Base-by-base conservation (phyloP, 768 basidiomycete genomes). In the Leccinum aurantiacum region DNA sequence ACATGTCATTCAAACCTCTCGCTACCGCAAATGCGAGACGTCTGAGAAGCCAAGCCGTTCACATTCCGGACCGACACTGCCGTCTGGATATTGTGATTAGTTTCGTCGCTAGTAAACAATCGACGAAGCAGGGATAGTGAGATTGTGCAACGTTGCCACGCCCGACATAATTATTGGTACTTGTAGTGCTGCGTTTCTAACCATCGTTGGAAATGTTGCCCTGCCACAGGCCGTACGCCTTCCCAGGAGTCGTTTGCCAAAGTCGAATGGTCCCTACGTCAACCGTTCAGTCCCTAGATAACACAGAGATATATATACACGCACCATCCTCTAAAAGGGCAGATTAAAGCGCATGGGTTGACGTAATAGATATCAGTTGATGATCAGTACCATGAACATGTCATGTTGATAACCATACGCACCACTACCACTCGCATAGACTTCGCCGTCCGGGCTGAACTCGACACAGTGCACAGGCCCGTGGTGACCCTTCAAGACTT, bases 351-450 rank as follows among this genome's bases (percentile, higher is more conserved):
- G 56, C 31, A 41, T 31, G 49, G 9, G 15, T 61, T 31, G 50
- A 61, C 31, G 58, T 60, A 24, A 63, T 55, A 15, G 15, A 46
- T 46, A 17, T 25, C n/a, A 50, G 64, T 50, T 67, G 63, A 58
- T 56, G 35, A 46, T 29, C 10, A 35, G 55, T 14, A 11, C 10
- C 9, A 54, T 41, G 58, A 52, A 56, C 57, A 48, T 53, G 63
- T 15, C 48, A 60, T 53, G 61, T n/a, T 47, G 60, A 59, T 19
- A 46, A 58, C 44, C 41, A 56, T 24, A 84, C 91, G 79, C 74
- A 89, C 96, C 96, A 67, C 93, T 95, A 54, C 96, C 97, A 68
- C 92, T 95, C 37, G 96, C 96, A 73, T 93, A 98, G 80, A 97
- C 84, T 79, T 98, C 97, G 24, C 96, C 96, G 71, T 98, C 96